These are phyloP conservation scores for Begonia fuchsioides DNA, from an alignment of 306 rosid species.

Conservation along the genomic window DNA sequence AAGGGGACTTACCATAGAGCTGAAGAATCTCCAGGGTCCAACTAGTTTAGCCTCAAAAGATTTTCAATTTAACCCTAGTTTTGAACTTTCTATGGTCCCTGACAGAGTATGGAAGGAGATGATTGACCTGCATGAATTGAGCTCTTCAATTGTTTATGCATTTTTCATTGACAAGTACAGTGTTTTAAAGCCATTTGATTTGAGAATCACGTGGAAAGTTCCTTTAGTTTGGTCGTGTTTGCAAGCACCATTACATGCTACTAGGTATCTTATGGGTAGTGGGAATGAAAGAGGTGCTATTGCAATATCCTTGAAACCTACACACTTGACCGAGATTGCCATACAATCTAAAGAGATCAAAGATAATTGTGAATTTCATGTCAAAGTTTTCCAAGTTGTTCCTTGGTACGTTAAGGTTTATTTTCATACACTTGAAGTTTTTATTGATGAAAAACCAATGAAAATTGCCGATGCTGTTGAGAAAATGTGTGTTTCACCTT, in stretches of 20 bases:
- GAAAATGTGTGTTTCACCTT: constrained; percentile 73
- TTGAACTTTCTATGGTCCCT: constrained; percentile 63
- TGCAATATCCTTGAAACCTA: constrained; percentile 69
- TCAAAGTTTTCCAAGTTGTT: constrained; percentile 77
- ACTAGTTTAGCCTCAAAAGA: constrained; percentile 23
- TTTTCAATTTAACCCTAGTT: constrained; percentile 31
- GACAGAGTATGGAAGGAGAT: constrained; percentile 41
- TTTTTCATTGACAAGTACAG: constrained; percentile 39
- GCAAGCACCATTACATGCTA: constrained; percentile 67
- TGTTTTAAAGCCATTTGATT: constrained; percentile 48
- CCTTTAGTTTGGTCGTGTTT: constrained; percentile 68
- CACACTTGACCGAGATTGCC: constrained; percentile 28
- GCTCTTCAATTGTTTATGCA: constrained; percentile 42
- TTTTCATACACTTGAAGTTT: constrained; percentile 57
- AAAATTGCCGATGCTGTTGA: constrained; percentile 41
- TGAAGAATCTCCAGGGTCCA: constrained; percentile 15
- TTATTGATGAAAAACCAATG: constrained; percentile 44
- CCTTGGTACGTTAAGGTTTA: constrained; percentile 96
- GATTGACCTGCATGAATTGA: constrained; percentile 15
- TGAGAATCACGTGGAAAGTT: constrained; percentile 62
- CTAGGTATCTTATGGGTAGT: constrained; percentile 80
- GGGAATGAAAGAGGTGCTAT: constrained; percentile 94
- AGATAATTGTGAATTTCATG: constrained; percentile 55
- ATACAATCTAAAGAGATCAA: constrained; percentile 17
- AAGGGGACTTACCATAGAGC: constrained; percentile 34